Evolutionary conservation across 2,329 filamentous ascomycete species (phyloP), one percentile per base, ranked within the genome.

Genomic region (Xylaria arbuscula): DNA sequence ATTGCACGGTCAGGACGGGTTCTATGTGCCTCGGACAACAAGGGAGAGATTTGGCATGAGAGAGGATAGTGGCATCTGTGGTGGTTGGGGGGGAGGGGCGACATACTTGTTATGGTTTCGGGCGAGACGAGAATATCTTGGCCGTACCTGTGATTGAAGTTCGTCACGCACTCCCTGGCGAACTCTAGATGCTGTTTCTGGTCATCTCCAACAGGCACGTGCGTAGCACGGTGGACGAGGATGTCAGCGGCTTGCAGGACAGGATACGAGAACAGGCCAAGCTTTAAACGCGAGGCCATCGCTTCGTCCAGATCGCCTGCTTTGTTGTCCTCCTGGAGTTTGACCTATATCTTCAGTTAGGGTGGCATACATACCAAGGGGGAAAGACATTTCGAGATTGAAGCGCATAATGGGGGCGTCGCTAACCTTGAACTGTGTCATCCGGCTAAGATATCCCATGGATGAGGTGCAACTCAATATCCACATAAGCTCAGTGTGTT

Each of bases 371-470:
- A 38, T 4, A 5, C 5, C 24, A 2, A 51, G 28, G 15, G 10
- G 36, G 11, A 34, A 34, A 7, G 11, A 11, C 10, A 34, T 45
- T 9, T 51, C 54, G 19, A 66, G 24, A 56, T n/a, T 36, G 32
- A 48, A 22, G 54, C 28, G 38, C 11, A 34, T 15, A 11, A 24
- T 13, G 45, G 56, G 40, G 54, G 24, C 24, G 11, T 24, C 28
- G 70, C 76, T 58, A 67, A 93, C 93, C 89, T 99, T 99, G 94
- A 96, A 99, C 80, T 98, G 96, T 34, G 96, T 98, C 96, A 99
- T 99, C n/a, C 96, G 87, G 10, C 92, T 92, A n/a, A 99, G 83
- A 81, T 97, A 97, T 47, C 96, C 96, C 80, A 96, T 94, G 5
- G 93, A 95, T 28, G 96, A 93, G 61, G 92, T 92, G 73, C 94